These are phyloP conservation scores for Didymella keratinophila DNA, from an alignment of 2,329 filamentous ascomycete genomes.

Conservation along the genomic window DNA sequence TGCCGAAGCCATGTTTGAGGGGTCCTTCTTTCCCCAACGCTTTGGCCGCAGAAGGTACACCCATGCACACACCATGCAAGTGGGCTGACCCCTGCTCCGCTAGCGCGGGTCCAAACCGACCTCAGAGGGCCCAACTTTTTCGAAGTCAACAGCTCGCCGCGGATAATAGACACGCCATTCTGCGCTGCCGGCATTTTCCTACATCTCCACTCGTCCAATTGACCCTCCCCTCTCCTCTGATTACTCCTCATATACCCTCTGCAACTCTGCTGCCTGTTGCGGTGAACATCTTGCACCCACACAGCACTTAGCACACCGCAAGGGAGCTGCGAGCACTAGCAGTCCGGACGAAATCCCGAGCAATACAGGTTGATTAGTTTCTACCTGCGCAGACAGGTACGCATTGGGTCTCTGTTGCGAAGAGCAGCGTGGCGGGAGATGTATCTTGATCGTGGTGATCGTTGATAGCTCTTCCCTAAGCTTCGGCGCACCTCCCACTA, in stretches of 20 bases:
- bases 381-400: conserved; percentile 37
- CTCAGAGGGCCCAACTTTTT: conserved; percentile 29
- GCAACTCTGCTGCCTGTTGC: conserved; percentile 26
- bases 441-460: conserved; percentile 10
- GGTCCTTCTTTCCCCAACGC: conserved; percentile 21
- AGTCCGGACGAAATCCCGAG: conserved; percentile 45
- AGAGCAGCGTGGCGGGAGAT: conserved; percentile 11
- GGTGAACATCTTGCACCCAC: conserved; percentile 18
- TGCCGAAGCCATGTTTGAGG: conserved; percentile 14
- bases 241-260: conserved; percentile 23
- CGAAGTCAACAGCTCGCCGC: conserved; percentile 33
- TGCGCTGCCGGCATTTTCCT: conserved; percentile 22
- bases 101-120: conserved; percentile 24
- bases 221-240: conserved; percentile 25
- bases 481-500: conserved; percentile 19
- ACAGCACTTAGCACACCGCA: conserved; percentile 32
- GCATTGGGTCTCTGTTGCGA: conserved; percentile 30
- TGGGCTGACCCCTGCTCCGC: conserved; percentile 9
- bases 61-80: conserved; percentile 11
- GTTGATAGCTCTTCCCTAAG: conserved; percentile 18
- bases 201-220: conserved; percentile 30
- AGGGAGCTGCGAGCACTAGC: conserved; percentile 45
- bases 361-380: conserved; percentile 48
- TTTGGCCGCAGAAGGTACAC: conserved; percentile 20
- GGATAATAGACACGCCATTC: conserved; percentile 35